Conservation (phyloP, 1,284 basidiomycete genomes). For the Apiotrichum gracile region DNA sequence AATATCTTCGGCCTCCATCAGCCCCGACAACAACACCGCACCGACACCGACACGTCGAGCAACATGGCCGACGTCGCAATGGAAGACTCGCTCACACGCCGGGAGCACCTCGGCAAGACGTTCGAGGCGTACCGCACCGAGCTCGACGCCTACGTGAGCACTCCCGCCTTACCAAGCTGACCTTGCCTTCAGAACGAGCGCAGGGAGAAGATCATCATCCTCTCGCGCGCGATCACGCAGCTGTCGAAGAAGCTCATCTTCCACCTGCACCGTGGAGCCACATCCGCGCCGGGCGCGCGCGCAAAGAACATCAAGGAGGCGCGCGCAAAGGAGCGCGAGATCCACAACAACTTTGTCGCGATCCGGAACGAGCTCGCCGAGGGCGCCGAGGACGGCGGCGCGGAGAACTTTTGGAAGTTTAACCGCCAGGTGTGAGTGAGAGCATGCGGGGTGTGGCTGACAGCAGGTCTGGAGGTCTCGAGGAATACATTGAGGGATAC, state of each 20-base stretch:
- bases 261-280: slow-evolving; percentile 70
- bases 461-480: slow-evolving; percentile 53
- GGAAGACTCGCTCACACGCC: slow-evolving; percentile 13
- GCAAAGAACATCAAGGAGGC: slow-evolving; percentile 51
- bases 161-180: background rate
- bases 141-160: slow-evolving; percentile 39
- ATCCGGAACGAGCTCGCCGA: slow-evolving; percentile 59
- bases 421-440: slow-evolving; percentile 62
- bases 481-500: slow-evolving; percentile 90
- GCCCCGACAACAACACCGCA: background rate
- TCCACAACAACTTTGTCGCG: slow-evolving; percentile 60
- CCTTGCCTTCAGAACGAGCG: slow-evolving; percentile 38
- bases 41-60: background rate
- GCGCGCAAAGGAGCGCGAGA: slow-evolving; percentile 63
- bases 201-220: slow-evolving; percentile 45
- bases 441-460: background rate
- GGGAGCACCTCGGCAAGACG: slow-evolving; percentile 34
- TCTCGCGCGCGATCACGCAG: slow-evolving; percentile 73
- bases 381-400: slow-evolving; percentile 46
- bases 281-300: slow-evolving; percentile 34
- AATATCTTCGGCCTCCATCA: too few relatives aligned
- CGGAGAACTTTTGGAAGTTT: slow-evolving; percentile 65
- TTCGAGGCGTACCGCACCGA: slow-evolving; percentile 41
- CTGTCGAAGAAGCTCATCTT: slow-evolving; percentile 95
- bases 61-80: slow-evolving; percentile 24